Base-by-base conservation (phyloP, 768 basidiomycete species). In the Lactifluus rugatus region DNA sequence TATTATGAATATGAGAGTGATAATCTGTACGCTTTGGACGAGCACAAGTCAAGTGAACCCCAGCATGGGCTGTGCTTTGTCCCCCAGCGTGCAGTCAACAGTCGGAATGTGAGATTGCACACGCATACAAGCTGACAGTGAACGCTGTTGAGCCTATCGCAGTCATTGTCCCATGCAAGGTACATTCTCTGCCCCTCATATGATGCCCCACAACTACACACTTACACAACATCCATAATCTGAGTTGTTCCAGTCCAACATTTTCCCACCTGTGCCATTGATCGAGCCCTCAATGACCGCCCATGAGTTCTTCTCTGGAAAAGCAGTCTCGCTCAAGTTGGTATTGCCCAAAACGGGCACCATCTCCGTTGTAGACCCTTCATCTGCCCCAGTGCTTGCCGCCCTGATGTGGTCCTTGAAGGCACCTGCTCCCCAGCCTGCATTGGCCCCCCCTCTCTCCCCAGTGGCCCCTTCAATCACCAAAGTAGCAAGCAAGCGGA, bases 231-330 rank as follows among this genome's bases (percentile, higher is more conserved):
- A 31, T 8, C 8, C 31, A 3, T 69, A 93, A 89, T 81, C 93
- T 37, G 93, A 98, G 57, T 83, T 85, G 5, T 98, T 97, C 89
- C 95, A 98, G 72, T 85, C 92, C 14, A 94, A 97, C 71, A 95
- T 98, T 70, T 98, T 83, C 78, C 95, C 96, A 5, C 89, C 91
- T 10, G 95, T 93, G 0, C 84, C 84, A 0, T 90, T 91, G 5
- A 70, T 78, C 55, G 88, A 94, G 66, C 81, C 93, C 16, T 81
- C 90, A 6, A 78, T 94, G 48, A 76, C 81, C 19, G 87, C 93
- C 10, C 76, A 81, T 59, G 92, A 96, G 65, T 97, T 89, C n/a
- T n/a, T n/a, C n/a, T n/a, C n/a, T n/a, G n/a, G n/a, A n/a, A n/a
- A n/a, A n/a, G n/a, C n/a, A n/a, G 81, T 84, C 2, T 71, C 83